Evolutionary conservation across 2,329 filamentous ascomycete species (phyloP), one percentile per base, ranked within the genome.

Genomic region (Seiridium cupressi): DNA sequence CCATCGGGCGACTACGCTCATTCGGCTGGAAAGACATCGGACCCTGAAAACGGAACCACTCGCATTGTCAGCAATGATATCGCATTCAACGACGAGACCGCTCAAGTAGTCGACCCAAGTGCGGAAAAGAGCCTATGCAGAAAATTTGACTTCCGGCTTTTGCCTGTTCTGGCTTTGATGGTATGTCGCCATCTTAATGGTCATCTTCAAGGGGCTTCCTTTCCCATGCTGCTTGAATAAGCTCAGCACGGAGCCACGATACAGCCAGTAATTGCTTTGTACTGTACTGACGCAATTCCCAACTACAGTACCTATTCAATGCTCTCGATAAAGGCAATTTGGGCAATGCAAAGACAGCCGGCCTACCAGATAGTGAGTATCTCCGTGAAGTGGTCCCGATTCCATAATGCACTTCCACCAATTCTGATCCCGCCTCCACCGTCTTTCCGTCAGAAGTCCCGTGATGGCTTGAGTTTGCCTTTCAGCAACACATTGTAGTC

Each of bases 291-390:
- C 31, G 44, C 5, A 26, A 26, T 26, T 13, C 13, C 10, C n/a
- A 51, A 7, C n/a, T 48, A 26, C 58, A 69, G 73, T 74, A 79
- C 62, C 70, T 79, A 4, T 78, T 79, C 70, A 79, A 79, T 64
- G 74, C 77, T 5, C 73, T 83, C 40, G 81, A 83, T 62, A 82
- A 83, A 65, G 75, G 76, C 44, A 83, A 83, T 63, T 67, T 83
- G 44, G 81, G 83, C 56, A 87, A 87, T 68, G 84, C 84, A 2
- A 76, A 87, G 69, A 87, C 84, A 0, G 82, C 77, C 57, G 80
- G 80, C 1, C 58, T 55, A 3, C 40, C 32, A 5, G 36, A 35
- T 38, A 70, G 73, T 67, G 62, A 63, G 61, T 26, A 26, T 26
- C 18, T 26, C 18, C 18, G 18, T 26, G 18, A 26, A 26, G 18